Evolutionary conservation across 352 stramenopile genomes (phyloP), one percentile per base, ranked within the genome.

Genomic region (Globisporangium parvum): DNA sequence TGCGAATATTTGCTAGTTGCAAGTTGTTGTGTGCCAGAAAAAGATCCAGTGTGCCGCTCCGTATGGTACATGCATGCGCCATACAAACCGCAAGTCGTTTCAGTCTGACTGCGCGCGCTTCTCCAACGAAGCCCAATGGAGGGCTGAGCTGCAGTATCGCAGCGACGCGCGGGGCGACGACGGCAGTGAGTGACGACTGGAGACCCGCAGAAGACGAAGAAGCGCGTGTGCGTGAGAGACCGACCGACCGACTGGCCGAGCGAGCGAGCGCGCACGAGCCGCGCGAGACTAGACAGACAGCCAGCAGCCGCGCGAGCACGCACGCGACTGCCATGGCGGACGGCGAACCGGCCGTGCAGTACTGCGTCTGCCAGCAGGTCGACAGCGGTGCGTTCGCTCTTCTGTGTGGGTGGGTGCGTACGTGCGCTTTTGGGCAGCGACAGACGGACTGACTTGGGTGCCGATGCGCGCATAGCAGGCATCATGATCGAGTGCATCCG

Each of bases 401-500:
- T 31, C 51, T 61, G 28, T 47, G 4, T 26, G 18, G 2, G 4
- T 47, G 41, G 12, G 15, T 15, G 6, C 41, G 41, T 44, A 6
- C n/a, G n/a, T 44, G 39, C 17, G 39, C 17, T 6, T n/a, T 44
- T 44, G 18, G 4, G 26, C 6, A 2, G 26, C 26, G 26, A 31
- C 26, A 6, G n/a, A 41, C 44, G 55, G 28, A 55, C 23, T 48
- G 1, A 44, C 26, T n/a, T 37, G 47, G 60, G 40, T 57, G 12
- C 21, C 18, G 18, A 5, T 23, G 6, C 41, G n/a, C 23, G 42
- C n/a, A 20, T 35, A 66, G 73, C 76, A 55, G 80, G 86, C 31
- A 93, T 96, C 70, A 97, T 97, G 89, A 95, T 97, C 69, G 86
- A 96, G 75, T 97, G 89, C 71, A 96, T 91, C 58, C 85, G 88